phyloP scores from a whole-genome alignment of 2,329 filamentous ascomycete genomes.

The Microdochium trichocladiopsis region DNA sequence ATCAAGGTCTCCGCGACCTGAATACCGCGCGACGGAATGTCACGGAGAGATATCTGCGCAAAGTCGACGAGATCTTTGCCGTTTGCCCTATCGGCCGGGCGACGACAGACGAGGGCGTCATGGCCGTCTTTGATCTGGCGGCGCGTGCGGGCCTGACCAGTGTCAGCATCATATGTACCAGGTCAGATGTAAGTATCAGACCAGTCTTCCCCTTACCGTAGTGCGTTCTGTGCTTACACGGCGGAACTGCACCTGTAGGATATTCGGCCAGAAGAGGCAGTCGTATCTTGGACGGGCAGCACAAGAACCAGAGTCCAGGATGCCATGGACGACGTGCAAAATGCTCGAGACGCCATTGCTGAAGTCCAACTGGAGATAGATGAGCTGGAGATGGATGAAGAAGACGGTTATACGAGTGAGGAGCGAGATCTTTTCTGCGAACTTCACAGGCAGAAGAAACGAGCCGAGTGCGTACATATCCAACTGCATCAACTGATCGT shows the following conservation, averaged over 20 bases:
- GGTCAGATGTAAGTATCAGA: constrained; percentile 29
- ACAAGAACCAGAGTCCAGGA: constrained; percentile 8
- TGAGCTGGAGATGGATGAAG: constrained; percentile 5
- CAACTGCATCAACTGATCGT: too few relatives aligned
- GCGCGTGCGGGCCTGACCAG: constrained; percentile 26
- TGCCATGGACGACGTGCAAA: constrained; percentile 2
- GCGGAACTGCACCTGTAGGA: too few relatives aligned
- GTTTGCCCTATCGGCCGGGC: constrained; percentile 34
- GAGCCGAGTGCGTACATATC: too few relatives aligned
- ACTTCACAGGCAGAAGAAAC: too few relatives aligned
- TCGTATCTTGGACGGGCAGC: constrained; percentile 19
- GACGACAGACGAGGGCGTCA: constrained; percentile 30
- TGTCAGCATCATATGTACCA: constrained; percentile 35
- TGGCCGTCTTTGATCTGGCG: constrained; percentile 31
- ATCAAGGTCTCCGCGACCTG: constrained; percentile 34
- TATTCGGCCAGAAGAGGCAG: constrained; percentile 22
- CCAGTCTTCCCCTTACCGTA: too few relatives aligned
- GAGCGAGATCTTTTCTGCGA: too few relatives aligned
- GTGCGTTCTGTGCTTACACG: too few relatives aligned
- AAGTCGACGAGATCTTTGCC: constrained; percentile 39
- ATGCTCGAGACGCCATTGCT: constrained; percentile 6
- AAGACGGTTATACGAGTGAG: constrained; percentile 4
- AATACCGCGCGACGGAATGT: constrained; percentile 34
- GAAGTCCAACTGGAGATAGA: constrained; percentile 2
- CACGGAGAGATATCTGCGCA: constrained; percentile 34